Evolutionary conservation across 2,329 filamentous ascomycete genomes (phyloP).

Genomic region (Fusarium incarnatum): DNA sequence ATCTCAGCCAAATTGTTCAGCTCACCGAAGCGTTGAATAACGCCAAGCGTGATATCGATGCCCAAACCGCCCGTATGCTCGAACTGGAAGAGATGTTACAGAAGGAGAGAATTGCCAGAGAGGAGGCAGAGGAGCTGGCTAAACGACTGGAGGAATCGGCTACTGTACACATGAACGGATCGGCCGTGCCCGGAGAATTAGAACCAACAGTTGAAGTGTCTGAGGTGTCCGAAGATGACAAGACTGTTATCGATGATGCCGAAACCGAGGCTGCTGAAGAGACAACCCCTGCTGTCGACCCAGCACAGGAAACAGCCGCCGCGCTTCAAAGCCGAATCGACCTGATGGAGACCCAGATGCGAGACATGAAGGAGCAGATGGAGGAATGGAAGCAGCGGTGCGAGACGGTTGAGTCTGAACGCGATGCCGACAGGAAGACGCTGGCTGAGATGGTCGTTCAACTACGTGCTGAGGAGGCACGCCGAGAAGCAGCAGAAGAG

Average conservation of each 20-base stretch:
- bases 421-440: conserved; percentile 76
- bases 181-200: conserved; percentile 37
- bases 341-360: conserved; percentile 81
- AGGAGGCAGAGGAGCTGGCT: conserved; percentile 85
- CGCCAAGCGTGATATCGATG: conserved; percentile 87
- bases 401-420: conserved; percentile 83
- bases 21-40: conserved; percentile 86
- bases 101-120: conserved; percentile 83
- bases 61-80: conserved; percentile 81
- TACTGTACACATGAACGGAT: conserved; percentile 49
- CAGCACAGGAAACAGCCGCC: conserved; percentile 45
- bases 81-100: conserved; percentile 80
- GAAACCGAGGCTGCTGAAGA: conserved; percentile 50
- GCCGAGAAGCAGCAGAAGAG: conserved; percentile 57
- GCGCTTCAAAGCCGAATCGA: conserved; percentile 76
- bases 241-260: conserved; percentile 33
- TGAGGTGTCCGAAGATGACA: conserved; percentile 37
- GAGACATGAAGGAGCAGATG: conserved; percentile 82
- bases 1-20: conserved; percentile 79
- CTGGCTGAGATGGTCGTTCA: conserved; percentile 89
- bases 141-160: conserved; percentile 73
- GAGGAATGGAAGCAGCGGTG: conserved; percentile 81
- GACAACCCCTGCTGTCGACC: conserved; percentile 54
- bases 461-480: conserved; percentile 75
- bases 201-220: conserved; percentile 21